These are phyloP conservation scores for Raffaelea arxii DNA, from an alignment of 2,329 filamentous ascomycete species.

Conservation along the genomic window DNA sequence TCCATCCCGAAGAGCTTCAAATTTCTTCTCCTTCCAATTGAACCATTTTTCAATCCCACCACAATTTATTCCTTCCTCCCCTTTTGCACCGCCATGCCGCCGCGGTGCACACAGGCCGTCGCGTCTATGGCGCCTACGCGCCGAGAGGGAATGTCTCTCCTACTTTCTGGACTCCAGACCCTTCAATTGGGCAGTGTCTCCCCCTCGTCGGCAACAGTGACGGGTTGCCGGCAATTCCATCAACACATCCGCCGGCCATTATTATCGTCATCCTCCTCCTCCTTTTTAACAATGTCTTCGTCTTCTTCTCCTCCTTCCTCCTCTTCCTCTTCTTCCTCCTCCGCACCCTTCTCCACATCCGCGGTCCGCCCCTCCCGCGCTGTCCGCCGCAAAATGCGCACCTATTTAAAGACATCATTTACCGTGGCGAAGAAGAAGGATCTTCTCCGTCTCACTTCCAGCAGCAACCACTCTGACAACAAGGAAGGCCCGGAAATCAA, in stretches of 20 bases:
- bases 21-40: neutral
- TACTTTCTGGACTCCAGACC: neutral
- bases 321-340: neutral
- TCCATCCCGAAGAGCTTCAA: too few relatives aligned
- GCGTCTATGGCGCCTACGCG: neutral
- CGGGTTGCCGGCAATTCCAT: neutral
- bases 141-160: neutral
- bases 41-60: neutral
- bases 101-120: conserved; percentile 2
- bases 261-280: neutral
- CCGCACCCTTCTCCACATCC: neutral
- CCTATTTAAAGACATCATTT: too few relatives aligned
- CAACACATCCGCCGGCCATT: neutral
- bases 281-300: neutral
- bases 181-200: neutral
- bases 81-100: conserved; percentile 15
- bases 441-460: neutral
- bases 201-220: neutral
- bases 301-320: neutral
- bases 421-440: too few relatives aligned
- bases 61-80: neutral
- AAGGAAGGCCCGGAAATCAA: neutral
- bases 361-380: neutral
- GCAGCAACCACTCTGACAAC: neutral
- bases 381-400: too few relatives aligned